A percentile compares a stretch with the other conserved stretches of the same genome.
phyloP scores from a whole-genome alignment of 306 rosid genomes.

The Malus domestica region ASM211411v1 NC_041793.1:35586001-35586500 shows the following conservation, averaged over 20 bases:
- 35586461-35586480: conserved; percentile 29
- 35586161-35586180: neutral
- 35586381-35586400: too few relatives aligned
- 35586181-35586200: neutral
- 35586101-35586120: neutral
- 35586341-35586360: neutral
- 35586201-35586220: neutral
- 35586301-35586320: neutral
- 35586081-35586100: neutral
- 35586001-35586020: neutral
- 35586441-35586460: conserved; percentile 26
- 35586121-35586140: neutral
- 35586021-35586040: neutral
- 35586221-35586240: neutral
- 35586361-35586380: too few relatives aligned
- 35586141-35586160: neutral
- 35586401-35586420: neutral
- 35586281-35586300: neutral
- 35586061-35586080: neutral
- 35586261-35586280: neutral
- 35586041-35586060: neutral
- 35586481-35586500: conserved; percentile 15
- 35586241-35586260: neutral
- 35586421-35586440: conserved; percentile 14
- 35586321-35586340: neutral